Conservation (phyloP, 495 filamentous ascomycete genomes). For the Cairneyella variabilis region DNA sequence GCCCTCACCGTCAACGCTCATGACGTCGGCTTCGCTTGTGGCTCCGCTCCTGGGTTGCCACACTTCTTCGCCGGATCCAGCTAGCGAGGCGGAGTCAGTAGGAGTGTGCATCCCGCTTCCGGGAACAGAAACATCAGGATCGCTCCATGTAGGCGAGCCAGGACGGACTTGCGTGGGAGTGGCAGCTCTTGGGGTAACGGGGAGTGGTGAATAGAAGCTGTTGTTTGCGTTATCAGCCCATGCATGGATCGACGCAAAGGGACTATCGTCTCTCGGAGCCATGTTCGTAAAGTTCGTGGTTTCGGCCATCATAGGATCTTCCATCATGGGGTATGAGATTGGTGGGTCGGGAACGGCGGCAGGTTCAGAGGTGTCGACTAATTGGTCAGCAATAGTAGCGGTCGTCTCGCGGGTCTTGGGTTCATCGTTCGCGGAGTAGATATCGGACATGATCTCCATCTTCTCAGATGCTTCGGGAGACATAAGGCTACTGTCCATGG, state of each 20-base stretch:
- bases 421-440: conserved; percentile 30
- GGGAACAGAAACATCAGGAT: conserved; percentile 27
- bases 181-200: conserved; percentile 29
- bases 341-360: conserved; percentile 27
- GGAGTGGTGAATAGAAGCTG: conserved; percentile 51
- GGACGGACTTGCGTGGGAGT: conserved; percentile 14
- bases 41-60: conserved; percentile 31
- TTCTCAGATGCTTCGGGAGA: conserved; percentile 33
- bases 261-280: conserved; percentile 29
- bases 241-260: conserved; percentile 50
- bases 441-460: conserved; percentile 44
- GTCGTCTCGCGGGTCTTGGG: conserved; percentile 13
- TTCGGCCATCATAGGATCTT: conserved; percentile 7
- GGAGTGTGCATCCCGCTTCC: conserved; percentile 43
- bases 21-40: conserved; percentile 44
- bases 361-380: conserved; percentile 23
- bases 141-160: conserved; percentile 18
- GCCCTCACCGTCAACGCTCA: conserved; percentile 64
- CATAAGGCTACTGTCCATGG: conserved; percentile 36
- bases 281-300: conserved; percentile 19
- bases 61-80: conserved; percentile 32
- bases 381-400: conserved; percentile 16
- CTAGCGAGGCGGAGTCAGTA: conserved; percentile 44
- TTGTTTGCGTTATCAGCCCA: conserved; percentile 43
- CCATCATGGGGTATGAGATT: conserved; percentile 16